Percentiles rank a stretch among this genome's conserved stretches.
Evolutionary conservation across 1,139 yeast genomes (phyloP).

Genomic region (Hansenula lynferdii): DNA sequence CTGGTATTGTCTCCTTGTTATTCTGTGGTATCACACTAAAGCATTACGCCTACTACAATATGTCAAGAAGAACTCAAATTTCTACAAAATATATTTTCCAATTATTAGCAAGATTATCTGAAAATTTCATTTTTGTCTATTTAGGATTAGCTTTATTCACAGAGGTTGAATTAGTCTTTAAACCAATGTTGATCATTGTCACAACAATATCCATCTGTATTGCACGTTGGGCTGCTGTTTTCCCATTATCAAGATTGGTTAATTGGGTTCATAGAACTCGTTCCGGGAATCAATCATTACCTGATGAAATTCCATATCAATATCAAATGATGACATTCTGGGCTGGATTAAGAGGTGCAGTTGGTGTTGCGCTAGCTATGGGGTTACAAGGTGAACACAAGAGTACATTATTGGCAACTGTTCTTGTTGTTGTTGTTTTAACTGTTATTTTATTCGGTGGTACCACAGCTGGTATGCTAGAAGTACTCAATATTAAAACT

Average conservation of each 20-base stretch:
- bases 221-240: constrained; percentile 96
- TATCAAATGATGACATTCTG: constrained; percentile 99
- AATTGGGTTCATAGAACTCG: constrained; percentile 73
- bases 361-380: constrained; percentile 98
- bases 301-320: constrained; percentile 90
- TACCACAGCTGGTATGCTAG: constrained; percentile 97
- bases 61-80: constrained; percentile 96
- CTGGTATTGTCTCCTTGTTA: constrained; percentile 91
- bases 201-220: constrained; percentile 89
- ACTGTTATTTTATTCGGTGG: constrained; percentile 98
- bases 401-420: constrained; percentile 86
- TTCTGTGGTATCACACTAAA: constrained; percentile 96
- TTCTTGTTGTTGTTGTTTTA: constrained; percentile 90
- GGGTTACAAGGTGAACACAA: constrained; percentile 95
- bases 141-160: constrained; percentile 92
- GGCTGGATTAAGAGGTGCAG: constrained; percentile 99
- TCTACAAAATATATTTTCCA: constrained; percentile 95
- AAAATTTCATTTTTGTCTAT: constrained; percentile 94
- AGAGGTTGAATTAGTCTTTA: constrained; percentile 90
- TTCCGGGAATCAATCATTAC: constrained; percentile 38
- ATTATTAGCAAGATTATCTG: constrained; percentile 88
- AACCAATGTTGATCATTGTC: constrained; percentile 86
- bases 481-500: constrained; percentile 85
- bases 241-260: constrained; percentile 82
- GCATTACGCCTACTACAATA: constrained; percentile 94